Conservation (phyloP, 495 filamentous ascomycete genomes). For the Hyaloscypha finlandica region DNA sequence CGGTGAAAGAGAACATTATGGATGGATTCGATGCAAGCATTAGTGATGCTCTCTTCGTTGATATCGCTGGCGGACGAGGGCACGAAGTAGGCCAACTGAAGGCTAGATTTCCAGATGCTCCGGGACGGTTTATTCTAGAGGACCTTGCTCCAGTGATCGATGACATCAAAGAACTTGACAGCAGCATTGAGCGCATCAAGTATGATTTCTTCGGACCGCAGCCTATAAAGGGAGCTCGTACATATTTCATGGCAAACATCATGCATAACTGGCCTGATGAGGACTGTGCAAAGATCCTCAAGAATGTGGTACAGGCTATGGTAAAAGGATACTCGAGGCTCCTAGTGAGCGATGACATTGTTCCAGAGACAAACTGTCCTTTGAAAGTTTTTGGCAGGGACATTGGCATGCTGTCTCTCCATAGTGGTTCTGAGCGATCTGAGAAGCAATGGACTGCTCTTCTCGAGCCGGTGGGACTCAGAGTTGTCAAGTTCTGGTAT, state of each 20-base stretch:
- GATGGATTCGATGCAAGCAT: constrained; percentile 16
- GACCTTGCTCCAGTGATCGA: constrained; percentile 42
- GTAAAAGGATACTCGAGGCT: constrained; percentile 23
- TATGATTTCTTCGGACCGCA: constrained; percentile 55
- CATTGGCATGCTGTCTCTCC: constrained; percentile 40
- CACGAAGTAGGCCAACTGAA: constrained; percentile 11
- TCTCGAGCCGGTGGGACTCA: constrained; percentile 6
- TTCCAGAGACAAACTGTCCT: constrained; percentile 25
- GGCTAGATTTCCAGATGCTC: background rate
- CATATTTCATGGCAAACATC: constrained; percentile 39
- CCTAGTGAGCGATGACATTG: constrained; percentile 10
- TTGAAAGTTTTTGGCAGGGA: constrained; percentile 35
- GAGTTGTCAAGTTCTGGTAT: constrained; percentile 11
- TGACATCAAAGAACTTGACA: constrained; percentile 24
- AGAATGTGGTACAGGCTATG: constrained; percentile 38
- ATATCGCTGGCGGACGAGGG: constrained; percentile 28
- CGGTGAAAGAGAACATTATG: constrained; percentile 6
- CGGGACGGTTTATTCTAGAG: constrained; percentile 47
- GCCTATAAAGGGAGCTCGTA: constrained; percentile 41
- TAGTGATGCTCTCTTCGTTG: constrained; percentile 25
- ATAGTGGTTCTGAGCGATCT: constrained; percentile 2
- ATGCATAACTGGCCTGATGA: constrained; percentile 36
- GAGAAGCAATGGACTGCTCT: constrained; percentile 22
- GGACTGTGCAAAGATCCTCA: constrained; percentile 28
- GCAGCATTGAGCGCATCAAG: constrained; percentile 44